These are phyloP conservation scores for Backusella morwellensis DNA, from an alignment of 192 early-diverging fungal species.

Conservation along the genomic window DNA sequence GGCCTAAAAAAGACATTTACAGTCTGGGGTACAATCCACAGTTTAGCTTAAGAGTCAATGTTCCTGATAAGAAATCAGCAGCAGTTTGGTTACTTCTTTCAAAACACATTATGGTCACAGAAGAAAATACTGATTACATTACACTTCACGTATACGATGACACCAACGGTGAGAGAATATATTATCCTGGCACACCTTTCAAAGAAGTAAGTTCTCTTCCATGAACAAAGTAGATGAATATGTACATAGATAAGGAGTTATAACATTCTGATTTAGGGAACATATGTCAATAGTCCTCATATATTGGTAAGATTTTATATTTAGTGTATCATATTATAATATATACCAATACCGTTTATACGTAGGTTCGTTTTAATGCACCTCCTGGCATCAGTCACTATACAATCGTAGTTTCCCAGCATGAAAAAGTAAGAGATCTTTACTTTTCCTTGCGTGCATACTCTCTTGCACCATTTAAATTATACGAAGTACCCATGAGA, in stretches of 20 bases:
- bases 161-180: slow-evolving; percentile 60
- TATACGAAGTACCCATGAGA: slow-evolving; percentile 60
- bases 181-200: slow-evolving; percentile 61
- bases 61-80: slow-evolving; percentile 44
- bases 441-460: slow-evolving; percentile 76
- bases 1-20: slow-evolving; percentile 25
- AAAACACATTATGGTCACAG: slow-evolving; percentile 80
- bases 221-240: slow-evolving; percentile 6
- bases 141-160: slow-evolving; percentile 82
- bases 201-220: slow-evolving; percentile 35
- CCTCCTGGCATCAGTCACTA: slow-evolving; percentile 55
- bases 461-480: slow-evolving; percentile 58
- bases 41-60: slow-evolving; percentile 64
- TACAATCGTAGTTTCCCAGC: slow-evolving; percentile 82
- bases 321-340: background rate
- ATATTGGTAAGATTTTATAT: slow-evolving; percentile 53
- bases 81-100: slow-evolving; percentile 79
- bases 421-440: slow-evolving; percentile 65
- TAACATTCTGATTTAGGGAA: slow-evolving; percentile 54
- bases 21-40: slow-evolving; percentile 72
- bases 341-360: background rate
- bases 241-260: background rate
- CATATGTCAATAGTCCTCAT: slow-evolving; percentile 88
- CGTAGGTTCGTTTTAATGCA: slow-evolving; percentile 59
- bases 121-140: slow-evolving; percentile 86